Evolutionary conservation across 371 early-diverging fungal species (phyloP).

Genomic region (Rhizopus delemar): DNA sequence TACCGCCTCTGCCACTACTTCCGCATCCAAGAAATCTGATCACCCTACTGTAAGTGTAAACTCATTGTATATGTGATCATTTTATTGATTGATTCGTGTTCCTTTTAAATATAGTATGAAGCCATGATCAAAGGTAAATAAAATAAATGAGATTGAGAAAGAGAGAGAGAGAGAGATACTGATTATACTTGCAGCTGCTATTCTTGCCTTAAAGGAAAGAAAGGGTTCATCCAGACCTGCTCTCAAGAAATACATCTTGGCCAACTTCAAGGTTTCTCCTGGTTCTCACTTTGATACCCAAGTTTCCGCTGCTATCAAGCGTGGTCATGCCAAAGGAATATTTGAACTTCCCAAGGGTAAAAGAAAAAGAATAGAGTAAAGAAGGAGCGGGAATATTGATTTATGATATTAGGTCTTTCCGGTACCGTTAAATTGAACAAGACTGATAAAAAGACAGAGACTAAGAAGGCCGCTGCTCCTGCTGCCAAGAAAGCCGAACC

Average conservation of each 20-base stretch:
- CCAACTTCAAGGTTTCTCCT: conserved; percentile 65
- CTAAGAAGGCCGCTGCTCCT: conserved; percentile 40
- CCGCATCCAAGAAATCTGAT: conserved; percentile 48
- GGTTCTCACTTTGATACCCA: conserved; percentile 60
- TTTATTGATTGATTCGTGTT: conserved; percentile 8
- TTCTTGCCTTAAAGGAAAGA: conserved; percentile 74
- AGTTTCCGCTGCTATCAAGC: conserved; percentile 76
- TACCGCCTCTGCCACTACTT: conserved; percentile 31
- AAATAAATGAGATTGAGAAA: background rate
- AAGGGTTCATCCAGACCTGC: conserved; percentile 78
- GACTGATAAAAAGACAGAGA: conserved; percentile 49
- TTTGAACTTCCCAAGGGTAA: conserved; percentile 75
- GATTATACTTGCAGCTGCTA: conserved; percentile 46
- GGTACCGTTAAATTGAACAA: conserved; percentile 76
- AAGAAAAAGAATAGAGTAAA: conserved; percentile 8
- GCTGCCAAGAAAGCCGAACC: conserved; percentile 24
- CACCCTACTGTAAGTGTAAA: conserved; percentile 49
- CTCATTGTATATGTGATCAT: background rate
- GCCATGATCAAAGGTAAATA: conserved; percentile 49
- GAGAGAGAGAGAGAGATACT: background rate
- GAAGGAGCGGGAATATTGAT: background rate
- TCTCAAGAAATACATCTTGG: conserved; percentile 82
- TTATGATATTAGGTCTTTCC: conserved; percentile 43
- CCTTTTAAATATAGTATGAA: conserved; percentile 37
- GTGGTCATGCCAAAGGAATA: conserved; percentile 66